Base-by-base conservation (phyloP, 768 basidiomycete species). In the Tylopilus subfusipes region DNA sequence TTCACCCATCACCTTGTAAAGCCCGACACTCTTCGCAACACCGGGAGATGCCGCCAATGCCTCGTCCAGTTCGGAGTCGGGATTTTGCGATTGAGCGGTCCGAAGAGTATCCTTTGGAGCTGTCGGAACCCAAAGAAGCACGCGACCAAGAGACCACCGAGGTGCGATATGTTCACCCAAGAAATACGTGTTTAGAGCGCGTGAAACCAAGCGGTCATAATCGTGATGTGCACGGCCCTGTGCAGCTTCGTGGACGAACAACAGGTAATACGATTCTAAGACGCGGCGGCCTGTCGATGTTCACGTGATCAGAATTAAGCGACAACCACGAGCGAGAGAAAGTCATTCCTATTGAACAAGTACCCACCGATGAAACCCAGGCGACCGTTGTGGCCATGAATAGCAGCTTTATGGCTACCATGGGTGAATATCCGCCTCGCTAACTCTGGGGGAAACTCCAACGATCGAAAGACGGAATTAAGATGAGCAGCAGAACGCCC, bases 1-100 rank as follows among this genome's bases (percentile, higher is more conserved):
- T 53, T 88, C 84, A 2, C 90, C 90, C 63, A 85, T 81, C 19
- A 91, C 83, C 62, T 91, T 92, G 62, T 85, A 85, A 50, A 91
- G 66, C 2, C 90, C 90, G 2, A 86, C 80, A 38, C 79, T 76
- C 56, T 71, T 72, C 44, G 80, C 66, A n/a, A 80, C 61, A 51
- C 71, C 71, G 38, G 70, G 66, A 53, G 57, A 67, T 40, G 48
- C 53, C 53, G 66, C 27, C 70, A 75, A 50, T 8, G 64, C 65
- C 18, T 61, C 60, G 40, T 63, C 56, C 31, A 72, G 30, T 48
- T 74, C 70, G 14, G 60, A 52, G 40, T 71, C 68, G 0, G 61
- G 53, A 3, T 44, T 54, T 53, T 61, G 51, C 9, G 49, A 47
- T 46, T 43, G 58, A 31, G 56, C 47, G n/a, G 57, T 51, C 25